These are phyloP conservation scores for Corylus heterophylla DNA, from an alignment of 306 rosid species.

Conservation along the genomic window DNA sequence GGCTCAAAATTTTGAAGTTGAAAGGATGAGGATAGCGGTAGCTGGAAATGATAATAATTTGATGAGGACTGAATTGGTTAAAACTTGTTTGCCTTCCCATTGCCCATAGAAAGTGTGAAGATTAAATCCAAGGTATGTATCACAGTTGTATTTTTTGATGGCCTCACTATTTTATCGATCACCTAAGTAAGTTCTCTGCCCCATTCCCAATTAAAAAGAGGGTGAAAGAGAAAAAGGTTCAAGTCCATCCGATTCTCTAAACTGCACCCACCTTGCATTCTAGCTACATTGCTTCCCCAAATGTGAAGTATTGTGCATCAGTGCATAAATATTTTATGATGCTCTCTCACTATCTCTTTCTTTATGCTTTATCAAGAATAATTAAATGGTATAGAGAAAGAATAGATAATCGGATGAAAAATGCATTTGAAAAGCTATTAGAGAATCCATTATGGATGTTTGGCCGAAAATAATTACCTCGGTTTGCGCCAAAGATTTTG, in stretches of 20 bases:
- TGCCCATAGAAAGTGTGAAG: neutral
- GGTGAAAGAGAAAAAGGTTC: too few relatives aligned
- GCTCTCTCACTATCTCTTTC: too few relatives aligned
- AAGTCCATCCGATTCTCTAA: too few relatives aligned
- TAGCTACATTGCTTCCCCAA: too few relatives aligned
- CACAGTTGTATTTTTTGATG: neutral
- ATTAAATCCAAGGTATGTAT: neutral
- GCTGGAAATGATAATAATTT: neutral
- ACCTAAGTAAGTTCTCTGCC: neutral
- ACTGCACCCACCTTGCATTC: too few relatives aligned
- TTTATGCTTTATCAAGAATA: too few relatives aligned
- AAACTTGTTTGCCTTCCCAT: neutral
- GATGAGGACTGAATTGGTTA: neutral
- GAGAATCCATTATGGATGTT: too few relatives aligned
- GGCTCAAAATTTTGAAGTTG: neutral
- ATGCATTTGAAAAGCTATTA: too few relatives aligned
- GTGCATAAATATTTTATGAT: too few relatives aligned
- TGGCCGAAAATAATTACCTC: neutral
- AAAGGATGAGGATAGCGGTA: neutral
- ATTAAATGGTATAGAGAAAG: too few relatives aligned
- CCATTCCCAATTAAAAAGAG: neutral
- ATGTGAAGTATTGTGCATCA: too few relatives aligned
- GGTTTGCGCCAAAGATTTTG: constrained; percentile 25
- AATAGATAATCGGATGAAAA: too few relatives aligned
- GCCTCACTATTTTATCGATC: neutral